These are phyloP conservation scores for Entrophospora sp. DNA, from an alignment of 192 early-diverging fungal species.

Conservation along the genomic window DNA sequence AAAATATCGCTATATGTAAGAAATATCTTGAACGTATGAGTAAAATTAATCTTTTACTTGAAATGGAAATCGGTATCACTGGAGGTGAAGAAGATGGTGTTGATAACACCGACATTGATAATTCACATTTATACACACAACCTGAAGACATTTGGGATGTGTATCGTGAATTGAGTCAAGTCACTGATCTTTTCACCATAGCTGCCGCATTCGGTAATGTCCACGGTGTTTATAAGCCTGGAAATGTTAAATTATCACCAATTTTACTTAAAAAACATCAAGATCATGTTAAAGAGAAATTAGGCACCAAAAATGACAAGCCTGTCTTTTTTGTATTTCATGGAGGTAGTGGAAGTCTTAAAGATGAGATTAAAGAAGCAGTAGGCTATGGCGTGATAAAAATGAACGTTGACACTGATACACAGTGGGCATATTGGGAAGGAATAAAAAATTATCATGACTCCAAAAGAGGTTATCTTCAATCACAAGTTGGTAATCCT, in stretches of 20 bases:
- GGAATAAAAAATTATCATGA: slow-evolving; percentile 86
- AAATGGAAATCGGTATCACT: slow-evolving; percentile 99
- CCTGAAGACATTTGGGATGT: slow-evolving; percentile 95
- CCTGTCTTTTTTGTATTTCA: slow-evolving; percentile 98
- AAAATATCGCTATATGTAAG: slow-evolving; percentile 85
- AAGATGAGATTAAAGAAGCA: slow-evolving; percentile 73
- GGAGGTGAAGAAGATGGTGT: slow-evolving; percentile 99
- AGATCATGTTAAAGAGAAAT: slow-evolving; percentile 65
- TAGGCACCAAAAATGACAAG: slow-evolving; percentile 46
- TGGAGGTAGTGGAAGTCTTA: slow-evolving; percentile 86
- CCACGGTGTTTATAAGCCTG: slow-evolving; percentile 93
- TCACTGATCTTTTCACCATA: slow-evolving; percentile 89
- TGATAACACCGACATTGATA: slow-evolving; percentile 89
- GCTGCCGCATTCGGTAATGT: slow-evolving; percentile 95
- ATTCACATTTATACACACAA: slow-evolving; percentile 85
- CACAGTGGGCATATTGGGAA: slow-evolving; percentile 91
- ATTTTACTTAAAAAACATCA: slow-evolving; percentile 91
- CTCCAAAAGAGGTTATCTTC: slow-evolving; percentile 79
- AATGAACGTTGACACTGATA: slow-evolving; percentile 99
- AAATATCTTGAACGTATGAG: slow-evolving; percentile 91
- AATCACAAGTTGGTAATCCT: slow-evolving; percentile 91
- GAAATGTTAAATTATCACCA: slow-evolving; percentile 91
- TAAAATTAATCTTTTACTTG: slow-evolving; percentile 76
- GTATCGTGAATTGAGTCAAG: slow-evolving; percentile 77
- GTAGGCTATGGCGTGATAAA: slow-evolving; percentile 84